Conservation (phyloP, 2,329 filamentous ascomycete species). For the Fusarium sp. region DNA sequence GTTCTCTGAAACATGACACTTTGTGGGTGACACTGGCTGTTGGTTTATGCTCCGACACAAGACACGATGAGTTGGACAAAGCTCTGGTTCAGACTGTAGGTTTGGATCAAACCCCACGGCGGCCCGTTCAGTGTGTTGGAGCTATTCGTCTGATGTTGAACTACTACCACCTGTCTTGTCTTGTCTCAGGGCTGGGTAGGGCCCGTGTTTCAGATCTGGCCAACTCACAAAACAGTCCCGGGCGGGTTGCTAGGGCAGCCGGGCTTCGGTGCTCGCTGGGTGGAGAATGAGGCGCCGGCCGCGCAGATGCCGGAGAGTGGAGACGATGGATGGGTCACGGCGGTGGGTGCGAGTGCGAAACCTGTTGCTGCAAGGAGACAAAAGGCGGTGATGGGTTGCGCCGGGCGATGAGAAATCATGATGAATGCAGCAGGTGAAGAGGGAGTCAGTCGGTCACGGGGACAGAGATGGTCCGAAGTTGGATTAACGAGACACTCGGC, state of each 20-base stretch:
- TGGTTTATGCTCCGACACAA: neutral
- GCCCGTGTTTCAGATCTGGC: too few species aligned
- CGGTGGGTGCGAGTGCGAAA: slow-evolving; percentile 12
- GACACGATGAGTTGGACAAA: slow-evolving; percentile 12
- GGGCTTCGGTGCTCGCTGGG: slow-evolving; percentile 7
- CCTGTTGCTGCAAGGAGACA: slow-evolving; percentile 11
- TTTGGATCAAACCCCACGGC: slow-evolving; percentile 2
- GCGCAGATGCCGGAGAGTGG: slow-evolving; percentile 7
- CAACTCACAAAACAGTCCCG: neutral
- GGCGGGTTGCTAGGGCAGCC: slow-evolving; percentile 33
- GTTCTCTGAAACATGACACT: slow-evolving; percentile 4
- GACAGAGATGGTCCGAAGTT: neutral
- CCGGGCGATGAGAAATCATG: slow-evolving; percentile 1
- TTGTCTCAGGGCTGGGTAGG: too few species aligned
- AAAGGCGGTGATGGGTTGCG: neutral
- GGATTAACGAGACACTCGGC: too few species aligned
- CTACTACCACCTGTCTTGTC: slow-evolving; percentile 1
- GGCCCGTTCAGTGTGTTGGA: slow-evolving; percentile 15
- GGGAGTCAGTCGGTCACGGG: neutral
- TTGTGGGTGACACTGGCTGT: neutral
- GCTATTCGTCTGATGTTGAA: slow-evolving; percentile 18
- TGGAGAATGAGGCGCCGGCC: slow-evolving; percentile 1
- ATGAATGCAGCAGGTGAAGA: neutral
- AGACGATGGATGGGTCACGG: slow-evolving; percentile 7
- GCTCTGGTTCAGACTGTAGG: neutral